phyloP scores from a whole-genome alignment of 306 rosid species.

The Prunus davidiana region DNA sequence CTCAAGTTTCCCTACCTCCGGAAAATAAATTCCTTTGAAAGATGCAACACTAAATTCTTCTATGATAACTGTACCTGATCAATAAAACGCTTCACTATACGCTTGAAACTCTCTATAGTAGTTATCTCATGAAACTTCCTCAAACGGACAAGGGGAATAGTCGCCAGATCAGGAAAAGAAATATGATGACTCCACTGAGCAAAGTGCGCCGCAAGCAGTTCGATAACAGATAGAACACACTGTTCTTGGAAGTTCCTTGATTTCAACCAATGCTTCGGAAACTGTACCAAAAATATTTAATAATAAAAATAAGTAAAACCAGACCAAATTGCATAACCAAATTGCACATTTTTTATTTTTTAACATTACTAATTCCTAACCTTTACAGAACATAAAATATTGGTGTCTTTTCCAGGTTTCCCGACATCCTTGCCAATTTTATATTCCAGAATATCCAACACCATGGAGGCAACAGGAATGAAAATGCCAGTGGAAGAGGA shows the following conservation, averaged over 20 bases:
- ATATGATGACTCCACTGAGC: constrained; percentile 80
- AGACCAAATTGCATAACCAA: background rate
- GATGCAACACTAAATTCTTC: background rate
- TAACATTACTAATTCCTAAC: constrained; percentile 31
- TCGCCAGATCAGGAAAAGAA: constrained; percentile 90
- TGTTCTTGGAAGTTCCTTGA: constrained; percentile 72
- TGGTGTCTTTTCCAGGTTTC: constrained; percentile 51
- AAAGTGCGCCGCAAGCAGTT: constrained; percentile 78
- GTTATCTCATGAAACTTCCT: constrained; percentile 65
- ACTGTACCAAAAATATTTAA: constrained; percentile 42
- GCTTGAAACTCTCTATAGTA: constrained; percentile 63
- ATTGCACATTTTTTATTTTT: background rate
- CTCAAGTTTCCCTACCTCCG: background rate
- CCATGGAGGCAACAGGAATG: constrained; percentile 77
- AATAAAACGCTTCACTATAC: constrained; percentile 70
- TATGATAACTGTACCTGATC: constrained; percentile 61
- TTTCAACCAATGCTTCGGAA: constrained; percentile 83
- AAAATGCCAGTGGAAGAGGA: constrained; percentile 75
- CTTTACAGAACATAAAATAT: constrained; percentile 53
- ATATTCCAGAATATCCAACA: constrained; percentile 72
- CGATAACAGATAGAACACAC: constrained; percentile 70
- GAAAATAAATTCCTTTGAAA: background rate
- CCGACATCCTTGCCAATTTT: constrained; percentile 60
- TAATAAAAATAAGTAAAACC: constrained; percentile 15
- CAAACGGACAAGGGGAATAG: constrained; percentile 65